phyloP scores from a whole-genome alignment of 2,329 filamentous ascomycete genomes.

The Stagonosporopsis tanaceti region DNA sequence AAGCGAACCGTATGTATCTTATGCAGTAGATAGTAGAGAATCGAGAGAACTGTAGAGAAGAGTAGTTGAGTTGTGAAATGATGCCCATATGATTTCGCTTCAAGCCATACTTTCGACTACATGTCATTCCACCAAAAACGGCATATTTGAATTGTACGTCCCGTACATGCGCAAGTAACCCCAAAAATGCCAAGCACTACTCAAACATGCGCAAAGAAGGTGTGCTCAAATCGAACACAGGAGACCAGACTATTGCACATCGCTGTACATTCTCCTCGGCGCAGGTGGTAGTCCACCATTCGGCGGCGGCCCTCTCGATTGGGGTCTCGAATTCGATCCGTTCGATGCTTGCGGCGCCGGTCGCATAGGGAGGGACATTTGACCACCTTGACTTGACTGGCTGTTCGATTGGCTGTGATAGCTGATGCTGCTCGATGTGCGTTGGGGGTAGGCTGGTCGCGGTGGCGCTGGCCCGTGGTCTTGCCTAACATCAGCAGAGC shows the following conservation, averaged over 20 bases:
- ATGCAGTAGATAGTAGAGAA: not conserved
- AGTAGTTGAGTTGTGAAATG: slow-evolving; percentile 1
- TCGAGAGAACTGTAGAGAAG: not conserved
- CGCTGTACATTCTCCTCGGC: slow-evolving; percentile 45
- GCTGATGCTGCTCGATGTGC: slow-evolving; percentile 54
- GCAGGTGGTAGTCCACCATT: slow-evolving; percentile 39
- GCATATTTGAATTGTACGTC: slow-evolving; percentile 10
- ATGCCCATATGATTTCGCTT: slow-evolving; percentile 8
- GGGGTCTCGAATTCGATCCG: slow-evolving; percentile 36
- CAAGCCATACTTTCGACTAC: slow-evolving; percentile 8
- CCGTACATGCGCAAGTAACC: slow-evolving; percentile 4
- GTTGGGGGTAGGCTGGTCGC: slow-evolving; percentile 52
- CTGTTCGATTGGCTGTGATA: slow-evolving; percentile 32
- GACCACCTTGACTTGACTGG: slow-evolving; percentile 18
- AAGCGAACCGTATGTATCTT: not conserved
- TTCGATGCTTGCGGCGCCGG: slow-evolving; percentile 50
- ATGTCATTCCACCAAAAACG: slow-evolving; percentile 9
- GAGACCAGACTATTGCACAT: slow-evolving; percentile 32
- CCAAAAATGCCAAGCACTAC: slow-evolving; percentile 10
- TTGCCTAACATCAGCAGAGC: slow-evolving; percentile 34
- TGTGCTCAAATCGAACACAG: not conserved
- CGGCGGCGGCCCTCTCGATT: slow-evolving; percentile 32
- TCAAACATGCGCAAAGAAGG: slow-evolving; percentile 9
- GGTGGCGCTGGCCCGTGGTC: slow-evolving; percentile 39
- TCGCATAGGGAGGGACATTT: slow-evolving; percentile 57